Evolutionary conservation across 2,329 filamentous ascomycete genomes (phyloP).

Genomic region (Emmonsiellopsis sp.): DNA sequence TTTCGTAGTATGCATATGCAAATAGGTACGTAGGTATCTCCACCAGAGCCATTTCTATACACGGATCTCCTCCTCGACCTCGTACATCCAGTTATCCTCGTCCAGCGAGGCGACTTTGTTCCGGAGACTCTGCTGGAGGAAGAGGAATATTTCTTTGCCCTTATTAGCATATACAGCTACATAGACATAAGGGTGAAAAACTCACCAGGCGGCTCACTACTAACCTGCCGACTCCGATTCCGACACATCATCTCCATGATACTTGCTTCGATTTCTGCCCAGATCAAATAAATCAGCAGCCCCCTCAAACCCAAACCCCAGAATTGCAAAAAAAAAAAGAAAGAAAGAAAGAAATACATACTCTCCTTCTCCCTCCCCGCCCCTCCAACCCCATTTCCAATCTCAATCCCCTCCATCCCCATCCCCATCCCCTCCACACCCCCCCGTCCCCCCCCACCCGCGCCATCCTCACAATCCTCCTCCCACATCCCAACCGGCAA

Average conservation of each 20-base stretch:
- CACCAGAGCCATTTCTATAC: constrained; percentile 11
- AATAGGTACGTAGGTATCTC: not conserved
- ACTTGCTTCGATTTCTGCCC: constrained; percentile 36
- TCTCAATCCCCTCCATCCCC: constrained; percentile 82
- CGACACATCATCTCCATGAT: constrained; percentile 34
- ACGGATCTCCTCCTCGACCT: constrained; percentile 50
- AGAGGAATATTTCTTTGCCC: constrained; percentile 58
- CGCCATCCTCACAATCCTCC: constrained; percentile 29
- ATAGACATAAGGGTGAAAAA: constrained; percentile 7
- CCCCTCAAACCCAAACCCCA: not conserved
- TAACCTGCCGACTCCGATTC: constrained; percentile 40
- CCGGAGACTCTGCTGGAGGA: constrained; percentile 59
- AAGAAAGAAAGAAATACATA: constrained; percentile 20
- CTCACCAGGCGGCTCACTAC: constrained; percentile 56
- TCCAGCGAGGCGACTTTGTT: constrained; percentile 64
- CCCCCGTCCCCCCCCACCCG: constrained; percentile 81
- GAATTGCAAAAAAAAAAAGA: not conserved
- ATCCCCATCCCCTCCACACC: constrained; percentile 81
- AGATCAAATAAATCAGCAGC: constrained; percentile 5
- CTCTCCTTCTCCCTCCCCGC: constrained; percentile 57
- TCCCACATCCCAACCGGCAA: constrained; percentile 28
- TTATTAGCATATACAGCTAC: constrained; percentile 3
- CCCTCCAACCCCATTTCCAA: constrained; percentile 55
- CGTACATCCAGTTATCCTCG: constrained; percentile 89
- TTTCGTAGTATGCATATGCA: not conserved